phyloP scores from a whole-genome alignment of 2,329 filamentous ascomycete species.

The Aspergillus nomiae region DNA sequence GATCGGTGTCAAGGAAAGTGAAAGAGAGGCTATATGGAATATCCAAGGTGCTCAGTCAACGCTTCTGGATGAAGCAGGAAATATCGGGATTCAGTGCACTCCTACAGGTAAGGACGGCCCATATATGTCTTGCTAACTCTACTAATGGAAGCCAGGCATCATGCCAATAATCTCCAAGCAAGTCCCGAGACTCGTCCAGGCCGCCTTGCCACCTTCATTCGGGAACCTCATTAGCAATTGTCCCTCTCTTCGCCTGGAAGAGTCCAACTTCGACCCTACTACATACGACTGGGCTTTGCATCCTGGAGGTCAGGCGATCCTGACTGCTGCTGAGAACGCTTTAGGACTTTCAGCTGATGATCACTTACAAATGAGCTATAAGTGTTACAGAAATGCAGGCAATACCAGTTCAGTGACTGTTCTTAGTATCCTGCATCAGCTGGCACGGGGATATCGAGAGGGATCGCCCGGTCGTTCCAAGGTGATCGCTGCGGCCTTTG shows the following conservation, averaged over 20 bases:
- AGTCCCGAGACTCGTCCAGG: not conserved
- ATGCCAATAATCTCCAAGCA: constrained; percentile 1
- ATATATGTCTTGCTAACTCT: too few relatives aligned
- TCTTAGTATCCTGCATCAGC: not conserved
- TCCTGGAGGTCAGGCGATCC: constrained; percentile 3
- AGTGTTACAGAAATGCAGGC: not conserved
- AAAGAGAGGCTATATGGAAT: not conserved
- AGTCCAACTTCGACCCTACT: not conserved
- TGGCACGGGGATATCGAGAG: not conserved
- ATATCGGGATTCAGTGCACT: not conserved
- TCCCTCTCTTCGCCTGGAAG: not conserved
- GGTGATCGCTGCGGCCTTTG: not conserved
- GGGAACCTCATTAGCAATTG: not conserved
- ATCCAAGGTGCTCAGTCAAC: not conserved
- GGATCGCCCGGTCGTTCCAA: not conserved
- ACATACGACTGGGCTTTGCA: constrained; percentile 9
- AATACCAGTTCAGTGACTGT: constrained; percentile 2
- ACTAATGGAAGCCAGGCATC: not conserved
- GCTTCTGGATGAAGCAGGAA: not conserved
- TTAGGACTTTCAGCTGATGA: not conserved
- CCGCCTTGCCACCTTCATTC: not conserved
- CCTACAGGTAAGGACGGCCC: not conserved
- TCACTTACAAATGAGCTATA: constrained; percentile 1
- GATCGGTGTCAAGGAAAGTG: not conserved
- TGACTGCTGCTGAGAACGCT: not conserved